Evolutionary conservation across 192 early-diverging fungal genomes (phyloP), one percentile per base, ranked within the genome.

Genomic region (Coemansia sp.): DNA sequence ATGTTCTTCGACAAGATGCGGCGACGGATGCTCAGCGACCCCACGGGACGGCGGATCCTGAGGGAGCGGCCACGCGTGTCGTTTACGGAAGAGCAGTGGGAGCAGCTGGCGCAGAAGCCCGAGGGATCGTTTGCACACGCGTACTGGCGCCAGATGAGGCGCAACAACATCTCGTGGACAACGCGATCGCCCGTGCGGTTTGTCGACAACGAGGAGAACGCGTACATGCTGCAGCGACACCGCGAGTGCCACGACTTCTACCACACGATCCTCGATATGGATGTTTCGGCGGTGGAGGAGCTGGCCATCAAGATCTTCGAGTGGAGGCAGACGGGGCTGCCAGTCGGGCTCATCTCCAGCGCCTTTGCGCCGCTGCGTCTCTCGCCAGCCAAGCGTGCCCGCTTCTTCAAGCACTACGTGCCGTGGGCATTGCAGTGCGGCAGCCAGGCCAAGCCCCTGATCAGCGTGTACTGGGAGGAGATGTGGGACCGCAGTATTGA

Each of bases 291-390:
- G 6, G 92, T 94, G 68, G 93, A 89, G 41, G 97, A 99, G 85
- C 83, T 98, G 60, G 95, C 91, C 6, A 85, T 99, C 44, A 99
- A 99, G 85, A 93, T 92, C 88, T 93, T 97, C 71, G 97, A 99
- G 76, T 89, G 91, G 79, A 86, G 85, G 11, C 97, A 99, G 71
- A 95, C 91, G 2, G 94, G 93, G 3, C 72, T 99, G 57, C 97
- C 97, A 12, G 90, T 99, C 74, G 89, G 92, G 0, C 77, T 90
- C 74, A 73, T 97, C n/a, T 86, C 89, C 13, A 91, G 90, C n/a
- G 61, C 92, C 7, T 85, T 93, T 75, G 97, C 94, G 0, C 95
- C 94, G 0, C 65, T 97, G 57, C 72, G 88, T 13, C 75, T 98
- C 63, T 79, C 84, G 0, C 62, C 74, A 1, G 46, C 62, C 16